These are phyloP conservation scores for Dendrobium catenatum DNA, from an alignment of 106 monocot genomes.

Conservation along the genomic window DNA sequence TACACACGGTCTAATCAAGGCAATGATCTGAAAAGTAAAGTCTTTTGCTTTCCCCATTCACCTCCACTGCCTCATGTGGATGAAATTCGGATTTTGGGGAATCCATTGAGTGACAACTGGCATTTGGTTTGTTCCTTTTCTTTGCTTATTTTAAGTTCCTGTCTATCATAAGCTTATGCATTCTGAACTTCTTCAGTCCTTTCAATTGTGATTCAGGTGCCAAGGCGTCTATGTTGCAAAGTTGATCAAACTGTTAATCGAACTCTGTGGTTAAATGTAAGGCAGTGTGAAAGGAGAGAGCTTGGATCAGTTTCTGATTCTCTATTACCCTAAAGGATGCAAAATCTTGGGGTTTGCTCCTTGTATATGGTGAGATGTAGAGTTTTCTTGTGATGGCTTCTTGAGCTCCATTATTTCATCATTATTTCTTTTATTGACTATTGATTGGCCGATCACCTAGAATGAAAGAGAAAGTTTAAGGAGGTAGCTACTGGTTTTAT, in stretches of 20 bases:
- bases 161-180: constrained; percentile 5
- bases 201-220: constrained; percentile 37
- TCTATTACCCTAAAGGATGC: constrained; percentile 20
- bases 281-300: constrained; percentile 45
- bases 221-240: constrained; percentile 65
- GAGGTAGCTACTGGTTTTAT: constrained; percentile 13
- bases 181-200: constrained; percentile 1
- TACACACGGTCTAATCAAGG: constrained; percentile 32
- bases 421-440: not conserved
- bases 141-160: constrained; percentile 5
- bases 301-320: constrained; percentile 62
- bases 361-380: constrained; percentile 5
- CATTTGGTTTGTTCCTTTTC: constrained; percentile 54
- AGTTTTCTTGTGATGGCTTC: not conserved
- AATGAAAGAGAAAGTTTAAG: not conserved
- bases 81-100: constrained; percentile 39
- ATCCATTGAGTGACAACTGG: constrained; percentile 63
- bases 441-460: not conserved
- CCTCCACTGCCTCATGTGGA: constrained; percentile 50
- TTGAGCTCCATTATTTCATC: not conserved
- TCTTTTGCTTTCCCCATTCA: constrained; percentile 71
- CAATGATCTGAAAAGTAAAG: constrained; percentile 70
- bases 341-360: not conserved
- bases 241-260: constrained; percentile 37
- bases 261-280: constrained; percentile 43